Evolutionary conservation across 768 basidiomycete genomes (phyloP).

Genomic region (Suillus decipiens): DNA sequence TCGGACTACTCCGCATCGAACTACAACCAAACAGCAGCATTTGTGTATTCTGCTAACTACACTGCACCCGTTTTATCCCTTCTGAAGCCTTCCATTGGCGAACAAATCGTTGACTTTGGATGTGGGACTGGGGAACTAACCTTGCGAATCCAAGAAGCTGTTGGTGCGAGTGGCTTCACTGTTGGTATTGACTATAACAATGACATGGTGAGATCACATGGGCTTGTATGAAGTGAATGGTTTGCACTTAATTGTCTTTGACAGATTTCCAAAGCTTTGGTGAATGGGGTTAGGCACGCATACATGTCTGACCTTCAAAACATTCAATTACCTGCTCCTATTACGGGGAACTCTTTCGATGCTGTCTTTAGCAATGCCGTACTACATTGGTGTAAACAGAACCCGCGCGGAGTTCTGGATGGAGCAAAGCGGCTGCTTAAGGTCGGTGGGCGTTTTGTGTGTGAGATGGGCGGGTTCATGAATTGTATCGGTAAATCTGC

Average conservation of each 20-base stretch:
- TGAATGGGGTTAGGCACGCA: slow-evolving; percentile 45
- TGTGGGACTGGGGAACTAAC: slow-evolving; percentile 86
- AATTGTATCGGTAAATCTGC: slow-evolving; percentile 60
- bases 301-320: slow-evolving; percentile 59
- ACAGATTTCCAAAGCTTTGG: slow-evolving; percentile 56
- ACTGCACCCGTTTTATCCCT: slow-evolving; percentile 57
- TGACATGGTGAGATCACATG: slow-evolving; percentile 60
- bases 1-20: slow-evolving; percentile 58
- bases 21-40: slow-evolving; percentile 67
- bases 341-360: slow-evolving; percentile 52
- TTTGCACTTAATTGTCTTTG: neutral
- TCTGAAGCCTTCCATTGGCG: slow-evolving; percentile 63
- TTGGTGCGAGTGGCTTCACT: slow-evolving; percentile 54
- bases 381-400: slow-evolving; percentile 83
- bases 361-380: slow-evolving; percentile 80
- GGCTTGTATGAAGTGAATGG: neutral
- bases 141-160: slow-evolving; percentile 51
- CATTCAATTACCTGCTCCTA: slow-evolving; percentile 37
- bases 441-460: slow-evolving; percentile 69
- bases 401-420: slow-evolving; percentile 65
- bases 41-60: slow-evolving; percentile 60
- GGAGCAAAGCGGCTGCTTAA: slow-evolving; percentile 64
- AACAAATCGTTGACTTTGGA: slow-evolving; percentile 74
- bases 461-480: slow-evolving; percentile 77
- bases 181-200: slow-evolving; percentile 71